Evolutionary conservation across 2,329 filamentous ascomycete species (phyloP), one percentile per base, ranked within the genome.

Genomic region (Cladosporium sp.): DNA sequence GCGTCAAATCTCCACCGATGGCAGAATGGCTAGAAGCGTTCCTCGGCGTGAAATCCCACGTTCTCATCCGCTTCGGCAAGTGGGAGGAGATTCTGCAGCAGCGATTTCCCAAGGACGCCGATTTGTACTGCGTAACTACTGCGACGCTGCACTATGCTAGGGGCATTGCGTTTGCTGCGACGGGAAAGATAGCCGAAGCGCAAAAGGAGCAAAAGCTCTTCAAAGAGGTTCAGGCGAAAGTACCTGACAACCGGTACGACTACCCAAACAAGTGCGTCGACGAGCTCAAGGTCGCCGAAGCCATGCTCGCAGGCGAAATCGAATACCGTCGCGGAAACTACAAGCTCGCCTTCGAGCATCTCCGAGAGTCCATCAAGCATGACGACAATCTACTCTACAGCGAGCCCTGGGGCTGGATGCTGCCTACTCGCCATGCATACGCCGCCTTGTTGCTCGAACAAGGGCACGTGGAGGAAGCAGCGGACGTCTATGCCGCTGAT

Each of bases 401-500:
- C 67, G 90, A 92, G 73, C 89, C 90, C 0, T 91, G 89, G 89
- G 89, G 88, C 0, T 92, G 89, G 89, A 91, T 92, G 89, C 88
- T 91, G 71, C 89, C 89, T 0, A 84, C 86, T 0, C 81, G 89
- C 1, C 90, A 92, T 74, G 89, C 89, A 0, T 87, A 87, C 44
- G 89, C 86, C 0, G 89, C 89, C 0, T 78, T 92, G 3, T 73
- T 91, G 23, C 79, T 91, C 1, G 90, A 92, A 72, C 88, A 89
- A 71, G 85, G 84, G 0, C 59, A 56, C 26, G 68, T 79, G 5
- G 73, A 78, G 62, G 76, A 80, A 61, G 79, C 80, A 6, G 71
- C 73, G 16, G 69, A 71, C 10, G 75, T 75, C 12, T 80, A 80
- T 53, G 74, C 70, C 18, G 79, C 76, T 7, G 79, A 81, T 70